Base-by-base conservation (phyloP, 768 basidiomycete genomes). In the Phlebiopsis flavidoalba region DNA sequence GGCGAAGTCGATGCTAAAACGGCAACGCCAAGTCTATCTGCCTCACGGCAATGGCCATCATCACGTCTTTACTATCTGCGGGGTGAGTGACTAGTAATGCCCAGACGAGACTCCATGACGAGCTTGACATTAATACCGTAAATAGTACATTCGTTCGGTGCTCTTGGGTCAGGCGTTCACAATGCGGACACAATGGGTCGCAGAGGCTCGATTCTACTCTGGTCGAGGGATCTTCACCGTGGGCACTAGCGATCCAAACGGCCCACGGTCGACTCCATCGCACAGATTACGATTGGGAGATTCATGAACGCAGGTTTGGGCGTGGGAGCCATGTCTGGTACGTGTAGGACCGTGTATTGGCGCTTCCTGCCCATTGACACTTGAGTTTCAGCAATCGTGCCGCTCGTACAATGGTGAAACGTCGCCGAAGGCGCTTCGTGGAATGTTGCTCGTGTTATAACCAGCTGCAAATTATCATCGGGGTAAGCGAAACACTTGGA, bases 231-330 rank as follows among this genome's bases (percentile, higher is more conserved):
- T 91, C 46, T 91, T 91, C 71, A 90, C 88, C 6, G 63, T 81
- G 52, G 87, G 89, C 0, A 83, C 84, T 24, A n/a, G 82, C 81
- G 2, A 78, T 91, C 58, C 89, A 91, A 65, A 91, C 88, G 3
- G 87, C 76, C n/a, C 17, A 86, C 89, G 0, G 75, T 74, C 3
- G 75, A 73, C 57, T 84, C 85, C 0, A 69, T 90, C 36, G 82
- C 71, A 0, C 90, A 91, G 67, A 79, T 93, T 43, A 85, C 84
- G 1, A 76, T 88, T 50, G 89, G 87, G n/a, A 83, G 87, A 4
- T 89, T 85, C 62, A 76, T 91, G n/a, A n/a, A n/a, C 55, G 87
- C 89, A 15, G 90, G 90, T 49, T 75, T 92, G 8, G 90, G 89
- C 21, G 89, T 92, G 1, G 88, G 89, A 1, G 86, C 89, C 2